These are phyloP conservation scores for Botryotinia globosa DNA, from an alignment of 2,329 filamentous ascomycete genomes.

Conservation along the genomic window DNA sequence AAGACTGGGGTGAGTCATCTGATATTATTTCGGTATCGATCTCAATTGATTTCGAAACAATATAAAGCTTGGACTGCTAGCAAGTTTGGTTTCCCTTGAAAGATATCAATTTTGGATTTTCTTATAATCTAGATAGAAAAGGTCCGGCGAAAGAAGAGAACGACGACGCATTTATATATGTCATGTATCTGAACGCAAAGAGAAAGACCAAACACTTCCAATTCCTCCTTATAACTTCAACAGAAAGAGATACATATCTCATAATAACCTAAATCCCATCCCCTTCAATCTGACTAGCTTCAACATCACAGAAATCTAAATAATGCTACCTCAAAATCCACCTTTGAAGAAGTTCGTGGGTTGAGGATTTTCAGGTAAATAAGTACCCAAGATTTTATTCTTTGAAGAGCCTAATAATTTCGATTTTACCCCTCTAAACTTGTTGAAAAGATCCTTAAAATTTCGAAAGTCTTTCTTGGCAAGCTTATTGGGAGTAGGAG, in stretches of 20 bases:
- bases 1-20: not conserved
- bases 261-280: not conserved
- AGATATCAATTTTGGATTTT: not conserved
- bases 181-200: not conserved
- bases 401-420: not conserved
- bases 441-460: not conserved
- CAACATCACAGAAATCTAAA: not conserved
- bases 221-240: not conserved
- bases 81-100: not conserved
- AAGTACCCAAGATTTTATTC: slow-evolving; percentile 1
- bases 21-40: not conserved
- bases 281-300: too few species aligned
- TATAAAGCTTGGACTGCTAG: not conserved
- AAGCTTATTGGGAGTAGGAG: not conserved
- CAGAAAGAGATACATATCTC: not conserved
- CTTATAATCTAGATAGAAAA: not conserved
- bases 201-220: not conserved
- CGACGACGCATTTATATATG: not conserved
- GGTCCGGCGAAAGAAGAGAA: not conserved
- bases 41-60: not conserved
- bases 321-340: not conserved
- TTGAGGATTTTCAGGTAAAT: not conserved
- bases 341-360: not conserved
- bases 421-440: not conserved
- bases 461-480: not conserved